These are phyloP conservation scores for Pseudonitzschia delicatissima DNA, from an alignment of 108 stramenopile genomes.

Conservation along the genomic window DNA sequence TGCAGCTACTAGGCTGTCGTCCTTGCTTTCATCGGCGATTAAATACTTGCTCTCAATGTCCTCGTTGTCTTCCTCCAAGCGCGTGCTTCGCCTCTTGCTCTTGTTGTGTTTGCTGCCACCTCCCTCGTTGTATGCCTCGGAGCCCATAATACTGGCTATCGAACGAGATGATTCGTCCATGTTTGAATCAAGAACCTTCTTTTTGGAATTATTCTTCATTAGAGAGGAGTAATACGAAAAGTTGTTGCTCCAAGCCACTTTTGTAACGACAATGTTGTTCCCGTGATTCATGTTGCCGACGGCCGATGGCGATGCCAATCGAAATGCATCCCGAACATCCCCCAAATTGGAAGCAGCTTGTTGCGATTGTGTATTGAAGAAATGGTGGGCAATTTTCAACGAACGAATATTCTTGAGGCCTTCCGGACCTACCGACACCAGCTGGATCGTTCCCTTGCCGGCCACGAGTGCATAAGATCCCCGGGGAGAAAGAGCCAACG, in stretches of 20 bases:
- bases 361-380: neutral
- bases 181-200: too few relatives aligned
- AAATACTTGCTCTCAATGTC: slow-evolving; percentile 2
- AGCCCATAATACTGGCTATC: neutral
- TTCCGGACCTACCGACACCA: slow-evolving; percentile 41
- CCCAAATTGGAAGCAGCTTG: slow-evolving; percentile 8
- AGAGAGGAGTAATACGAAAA: neutral
- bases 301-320: slow-evolving; percentile 16
- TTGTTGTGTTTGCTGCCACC: neutral
- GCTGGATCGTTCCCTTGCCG: slow-evolving; percentile 63
- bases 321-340: slow-evolving; percentile 48
- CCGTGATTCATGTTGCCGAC: slow-evolving; percentile 13
- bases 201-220: too few relatives aligned
- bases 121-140: neutral
- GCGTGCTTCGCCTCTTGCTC: neutral
- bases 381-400: slow-evolving; percentile 39
- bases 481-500: slow-evolving; percentile 64
- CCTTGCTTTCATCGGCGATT: neutral
- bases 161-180: neutral
- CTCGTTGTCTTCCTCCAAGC: neutral
- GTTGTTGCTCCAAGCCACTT: slow-evolving; percentile 81
- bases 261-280: slow-evolving; percentile 57
- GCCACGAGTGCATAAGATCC: slow-evolving; percentile 58
- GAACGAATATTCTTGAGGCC: slow-evolving; percentile 49
- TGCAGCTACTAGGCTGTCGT: slow-evolving; percentile 65